Evolutionary conservation across 1,139 yeast genomes (phyloP).

Genomic region (Scheffersomyces parashehatae): DNA sequence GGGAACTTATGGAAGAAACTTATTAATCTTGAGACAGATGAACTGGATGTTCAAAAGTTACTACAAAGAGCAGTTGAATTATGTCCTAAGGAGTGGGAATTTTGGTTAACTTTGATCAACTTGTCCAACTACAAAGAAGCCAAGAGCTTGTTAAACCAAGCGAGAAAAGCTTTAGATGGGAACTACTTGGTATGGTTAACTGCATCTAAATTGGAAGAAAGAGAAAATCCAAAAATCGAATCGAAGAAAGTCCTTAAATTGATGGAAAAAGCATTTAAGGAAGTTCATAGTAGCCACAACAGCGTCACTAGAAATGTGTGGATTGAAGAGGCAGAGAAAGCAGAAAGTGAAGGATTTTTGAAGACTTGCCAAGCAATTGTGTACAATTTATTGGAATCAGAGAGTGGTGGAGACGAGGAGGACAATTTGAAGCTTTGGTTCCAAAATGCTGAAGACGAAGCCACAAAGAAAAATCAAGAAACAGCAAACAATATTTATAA

Average conservation of each 20-base stretch:
- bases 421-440: conserved; percentile 24
- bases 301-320: conserved; percentile 39
- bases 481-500: conserved; percentile 51
- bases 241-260: conserved; percentile 43
- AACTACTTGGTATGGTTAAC: conserved; percentile 69
- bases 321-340: conserved; percentile 38
- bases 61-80: conserved; percentile 68
- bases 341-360: conserved; percentile 37
- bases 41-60: conserved; percentile 52
- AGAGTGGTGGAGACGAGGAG: conserved; percentile 8
- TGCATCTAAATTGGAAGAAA: conserved; percentile 72
- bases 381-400: conserved; percentile 18
- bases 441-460: conserved; percentile 40
- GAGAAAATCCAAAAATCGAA: conserved; percentile 31
- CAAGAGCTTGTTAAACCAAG: conserved; percentile 54
- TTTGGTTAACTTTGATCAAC: conserved; percentile 60
- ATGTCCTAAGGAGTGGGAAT: conserved; percentile 60
- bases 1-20: conserved; percentile 54
- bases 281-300: conserved; percentile 14
- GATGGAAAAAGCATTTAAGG: conserved; percentile 54
- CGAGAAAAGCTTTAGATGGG: conserved; percentile 54
- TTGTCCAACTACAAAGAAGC: conserved; percentile 51
- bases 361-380: conserved; percentile 43
- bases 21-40: conserved; percentile 46
- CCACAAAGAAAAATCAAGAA: conserved; percentile 24